Evolutionary conservation across 495 filamentous ascomycete species (phyloP), one percentile per base, ranked within the genome.

Genomic region (Podospora fimiseda): DNA sequence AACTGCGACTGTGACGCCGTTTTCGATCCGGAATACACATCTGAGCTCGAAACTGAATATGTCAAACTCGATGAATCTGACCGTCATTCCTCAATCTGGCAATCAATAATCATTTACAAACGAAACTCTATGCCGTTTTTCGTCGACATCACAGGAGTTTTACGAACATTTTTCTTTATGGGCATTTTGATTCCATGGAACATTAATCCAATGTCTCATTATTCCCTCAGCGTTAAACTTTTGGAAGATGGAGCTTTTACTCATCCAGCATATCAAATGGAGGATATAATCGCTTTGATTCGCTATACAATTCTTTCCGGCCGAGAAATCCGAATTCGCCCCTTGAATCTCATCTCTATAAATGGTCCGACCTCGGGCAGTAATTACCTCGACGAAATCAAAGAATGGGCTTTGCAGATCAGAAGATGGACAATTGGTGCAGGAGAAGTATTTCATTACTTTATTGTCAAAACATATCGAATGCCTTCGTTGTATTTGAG

Each of bases 161-260:
- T 52, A 22, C 50, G 50, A 38, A 52, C 50, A 38, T 52, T 52
- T 33, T 52, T 52, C 40, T 52, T 52, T 40, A 52, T 52, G 50
- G 50, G 50, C 16, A 23, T 52, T 1, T 11, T 44, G 3, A 52
- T 52, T 40, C 50, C 50, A 9, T 52, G 39, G 40, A 52, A 52
- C 50, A 52, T 52, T 40, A 52, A 52, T 16, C 50, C 50, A 20
- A 52, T 52, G 50, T 52, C 50, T 1, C 39, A 44, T 6, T 52
- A 52, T 40, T 43, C 39, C 14, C 50, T 52, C 40, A 43, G 39
- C 18, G 50, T 52, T n/a, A 52, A 43, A 40, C 23, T 52, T 6
- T 11, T 52, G 3, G 50, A 52, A 13, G 50, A 52, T 1, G 50
- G 50, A 19, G 50, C 50, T 22, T 52, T 52, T 24, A 52, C 50